Base-by-base conservation (phyloP, 345 rosid species). In the Aquilaria yunnanensis region DNA sequence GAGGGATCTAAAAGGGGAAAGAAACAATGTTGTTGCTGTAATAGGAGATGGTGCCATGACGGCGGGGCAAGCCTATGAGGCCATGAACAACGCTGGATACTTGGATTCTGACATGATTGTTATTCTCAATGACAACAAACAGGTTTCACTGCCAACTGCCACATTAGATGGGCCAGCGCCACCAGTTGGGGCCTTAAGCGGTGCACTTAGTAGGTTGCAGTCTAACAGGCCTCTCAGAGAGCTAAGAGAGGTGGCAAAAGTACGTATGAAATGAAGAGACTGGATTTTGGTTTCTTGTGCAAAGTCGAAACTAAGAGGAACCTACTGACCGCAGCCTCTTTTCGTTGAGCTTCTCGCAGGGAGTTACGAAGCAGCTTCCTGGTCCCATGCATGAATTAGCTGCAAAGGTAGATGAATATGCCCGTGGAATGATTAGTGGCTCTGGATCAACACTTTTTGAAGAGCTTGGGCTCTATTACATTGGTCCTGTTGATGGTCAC, bases 41-140 rank as follows among this genome's bases (percentile, higher is more conserved):
- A 93, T 93, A 23, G 97, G 99, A n/a, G 99, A 94, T 65, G 99
- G 97, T 59, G 99, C 99, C 30, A 94, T 94, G 99, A 94, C 99
- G 1, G 99, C 99, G 16, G 99, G 99, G n/a, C 97, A 94, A 61
- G 99, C 99, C 72, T 94, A 86, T 62, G 99, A 94, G 77, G 97
- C 99, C 16, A 94, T 94, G 99, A 94, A 94, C 84, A 94, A 90
- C 54, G 95, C 99, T 0, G 99, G 99, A 14, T 94, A 94, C 77
- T 72, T 90, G 33, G 99, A 94, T 70, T 86, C 99, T 0, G 97
- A 94, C 68, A 94, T 90, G 99, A 86, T 90, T 64, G 95, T 94
- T 65, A 90, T 94, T 64, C 97, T 94, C 43, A 94, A 94, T 64
- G 99, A 94, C 80, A 94, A 94, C 83, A 94, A 90, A 61, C 99